These are phyloP conservation scores for Paecilomyces formosus DNA, from an alignment of 2,329 filamentous ascomycete genomes.

Conservation along the genomic window DNA sequence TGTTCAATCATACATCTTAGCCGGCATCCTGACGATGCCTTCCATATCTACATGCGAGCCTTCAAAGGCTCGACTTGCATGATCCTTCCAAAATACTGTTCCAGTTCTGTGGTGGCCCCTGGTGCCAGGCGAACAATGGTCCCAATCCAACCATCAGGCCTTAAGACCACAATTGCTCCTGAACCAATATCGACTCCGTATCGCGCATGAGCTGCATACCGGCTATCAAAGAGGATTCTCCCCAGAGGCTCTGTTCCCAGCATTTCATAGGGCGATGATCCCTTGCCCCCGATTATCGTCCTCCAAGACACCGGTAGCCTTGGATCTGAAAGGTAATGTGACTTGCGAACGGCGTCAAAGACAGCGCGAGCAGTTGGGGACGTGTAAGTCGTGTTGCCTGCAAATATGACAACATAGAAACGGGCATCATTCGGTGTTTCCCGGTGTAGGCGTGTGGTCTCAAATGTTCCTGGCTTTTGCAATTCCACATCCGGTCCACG, in stretches of 20 bases:
- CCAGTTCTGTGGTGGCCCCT: not conserved
- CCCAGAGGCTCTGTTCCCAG: slow-evolving; percentile 27
- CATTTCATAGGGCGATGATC: slow-evolving; percentile 24
- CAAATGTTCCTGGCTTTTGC: slow-evolving; percentile 14
- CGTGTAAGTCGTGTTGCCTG: slow-evolving; percentile 7
- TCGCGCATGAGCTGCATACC: slow-evolving; percentile 21
- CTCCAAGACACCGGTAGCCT: slow-evolving; percentile 13
- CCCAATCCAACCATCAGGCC: not conserved
- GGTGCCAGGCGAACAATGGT: not conserved
- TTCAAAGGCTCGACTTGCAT: not conserved
- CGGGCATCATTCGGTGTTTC: slow-evolving; percentile 14
- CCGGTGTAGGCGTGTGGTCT: slow-evolving; percentile 12
- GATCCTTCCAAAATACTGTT: not conserved
- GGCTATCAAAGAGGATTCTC: slow-evolving; percentile 27
- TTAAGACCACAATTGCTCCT: not conserved
- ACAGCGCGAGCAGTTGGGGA: not conserved
- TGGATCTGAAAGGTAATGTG: not conserved
- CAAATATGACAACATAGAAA: slow-evolving; percentile 17
- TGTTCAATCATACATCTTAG: not conserved
- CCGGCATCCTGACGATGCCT: not conserved
- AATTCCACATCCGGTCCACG: slow-evolving; percentile 16
- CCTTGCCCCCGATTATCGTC: slow-evolving; percentile 20
- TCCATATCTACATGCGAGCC: not conserved
- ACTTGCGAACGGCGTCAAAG: not conserved
- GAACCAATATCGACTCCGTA: slow-evolving; percentile 13